These are phyloP conservation scores for Populus alba DNA, from an alignment of 345 rosid species.

Conservation along the genomic window DNA sequence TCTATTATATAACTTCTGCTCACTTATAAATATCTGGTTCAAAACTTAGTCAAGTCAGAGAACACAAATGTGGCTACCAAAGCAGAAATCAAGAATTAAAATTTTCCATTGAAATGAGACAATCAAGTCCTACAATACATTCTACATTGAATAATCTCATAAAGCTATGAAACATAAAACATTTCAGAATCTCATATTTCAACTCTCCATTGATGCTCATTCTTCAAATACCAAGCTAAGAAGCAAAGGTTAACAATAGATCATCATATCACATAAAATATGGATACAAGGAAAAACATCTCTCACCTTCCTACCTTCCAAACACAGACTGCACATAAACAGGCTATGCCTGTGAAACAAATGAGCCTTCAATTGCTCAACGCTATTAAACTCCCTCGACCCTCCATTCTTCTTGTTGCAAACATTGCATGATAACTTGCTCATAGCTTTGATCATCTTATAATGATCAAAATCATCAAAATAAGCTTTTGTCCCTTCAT, in stretches of 20 bases:
- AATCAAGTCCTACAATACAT: background rate
- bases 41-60: conserved; percentile 6
- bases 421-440: conserved; percentile 23
- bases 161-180: background rate
- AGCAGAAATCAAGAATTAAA: background rate
- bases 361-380: conserved; percentile 29
- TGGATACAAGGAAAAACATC: background rate
- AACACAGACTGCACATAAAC: conserved; percentile 27
- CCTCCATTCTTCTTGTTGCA: conserved; percentile 18
- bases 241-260: background rate
- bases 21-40: conserved; percentile 22
- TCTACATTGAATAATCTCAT: background rate
- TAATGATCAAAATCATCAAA: conserved; percentile 26
- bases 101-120: background rate
- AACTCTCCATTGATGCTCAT: background rate
- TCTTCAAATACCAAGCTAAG: background rate
- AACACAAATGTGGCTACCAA: background rate
- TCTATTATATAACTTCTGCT: conserved; percentile 26
- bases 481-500: conserved; percentile 21
- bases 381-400: conserved; percentile 9
- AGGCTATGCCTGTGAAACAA: conserved; percentile 20
- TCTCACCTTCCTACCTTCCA: conserved; percentile 32
- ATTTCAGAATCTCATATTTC: background rate
- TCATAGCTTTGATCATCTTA: conserved; percentile 25
- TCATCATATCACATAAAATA: background rate